Conservation (phyloP, 805 yeast genomes). For the Candida peoriensis region DNA sequence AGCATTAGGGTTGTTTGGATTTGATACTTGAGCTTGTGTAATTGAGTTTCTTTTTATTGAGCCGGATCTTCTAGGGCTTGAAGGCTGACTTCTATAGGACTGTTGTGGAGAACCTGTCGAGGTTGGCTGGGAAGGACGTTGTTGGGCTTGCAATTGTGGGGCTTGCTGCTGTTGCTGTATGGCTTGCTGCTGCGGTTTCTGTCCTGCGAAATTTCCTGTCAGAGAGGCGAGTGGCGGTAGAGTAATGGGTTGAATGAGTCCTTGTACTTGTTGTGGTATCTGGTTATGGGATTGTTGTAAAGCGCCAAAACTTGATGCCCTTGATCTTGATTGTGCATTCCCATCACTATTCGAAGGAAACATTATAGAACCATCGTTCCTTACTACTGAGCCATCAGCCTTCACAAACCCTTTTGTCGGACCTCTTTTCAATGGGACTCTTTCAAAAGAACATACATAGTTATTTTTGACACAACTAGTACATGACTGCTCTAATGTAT, state of each 20-base stretch:
- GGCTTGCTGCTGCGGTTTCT: constrained; percentile 1
- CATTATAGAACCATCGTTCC: too few relatives aligned
- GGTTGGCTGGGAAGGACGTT: background rate
- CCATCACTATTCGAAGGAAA: too few relatives aligned
- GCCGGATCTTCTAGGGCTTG: constrained; percentile 6
- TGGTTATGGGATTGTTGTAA: background rate
- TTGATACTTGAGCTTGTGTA: background rate
- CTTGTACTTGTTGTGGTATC: constrained; percentile 2
- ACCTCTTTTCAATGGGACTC: constrained; percentile 73
- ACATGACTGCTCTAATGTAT: constrained; percentile 48
- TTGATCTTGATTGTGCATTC: constrained; percentile 15
- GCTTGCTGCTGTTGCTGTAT: constrained; percentile 4
- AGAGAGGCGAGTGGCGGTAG: constrained; percentile 10
- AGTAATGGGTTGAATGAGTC: constrained; percentile 4
- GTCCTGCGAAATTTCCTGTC: constrained; percentile 4
- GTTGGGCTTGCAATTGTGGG: constrained; percentile 8
- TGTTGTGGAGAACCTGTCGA: background rate
- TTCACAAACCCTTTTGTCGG: constrained; percentile 65
- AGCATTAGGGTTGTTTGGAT: constrained; percentile 4
- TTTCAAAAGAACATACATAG: constrained; percentile 61
- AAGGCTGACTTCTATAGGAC: constrained; percentile 2
- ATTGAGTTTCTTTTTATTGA: constrained; percentile 1
- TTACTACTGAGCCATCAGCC: too few relatives aligned
- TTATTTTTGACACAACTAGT: constrained; percentile 56
- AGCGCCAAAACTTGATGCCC: constrained; percentile 4